These are phyloP conservation scores for Amanita rubescens DNA, from an alignment of 768 basidiomycete genomes.

Conservation along the genomic window DNA sequence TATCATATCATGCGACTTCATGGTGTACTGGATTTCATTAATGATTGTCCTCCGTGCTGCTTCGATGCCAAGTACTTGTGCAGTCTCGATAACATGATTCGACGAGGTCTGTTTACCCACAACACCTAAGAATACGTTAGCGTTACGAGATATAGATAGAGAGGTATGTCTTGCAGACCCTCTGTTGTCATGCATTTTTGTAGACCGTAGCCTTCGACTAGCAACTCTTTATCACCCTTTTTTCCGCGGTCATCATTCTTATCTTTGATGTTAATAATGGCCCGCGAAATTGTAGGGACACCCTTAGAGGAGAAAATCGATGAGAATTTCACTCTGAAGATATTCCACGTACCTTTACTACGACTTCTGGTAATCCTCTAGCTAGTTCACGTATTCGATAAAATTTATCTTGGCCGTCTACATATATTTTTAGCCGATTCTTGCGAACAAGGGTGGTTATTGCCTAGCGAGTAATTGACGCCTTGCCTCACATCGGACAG, in stretches of 20 bases:
- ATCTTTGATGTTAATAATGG: conserved; percentile 94
- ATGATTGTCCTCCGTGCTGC: conserved; percentile 92
- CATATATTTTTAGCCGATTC: conserved; percentile 70
- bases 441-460: conserved; percentile 72
- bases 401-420: conserved; percentile 73
- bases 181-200: conserved; percentile 97
- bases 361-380: conserved; percentile 73
- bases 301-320: conserved; percentile 42
- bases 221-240: conserved; percentile 83
- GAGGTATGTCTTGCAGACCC: conserved; percentile 41
- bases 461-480: conserved; percentile 34
- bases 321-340: not conserved
- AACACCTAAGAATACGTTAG: conserved; percentile 57
- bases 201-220: conserved; percentile 96
- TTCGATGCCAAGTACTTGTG: conserved; percentile 95
- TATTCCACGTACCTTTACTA: conserved; percentile 68
- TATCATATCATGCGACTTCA: conserved; percentile 96
- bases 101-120: conserved; percentile 88
- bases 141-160: not conserved
- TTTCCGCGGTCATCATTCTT: conserved; percentile 72
- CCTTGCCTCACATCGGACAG: not conserved
- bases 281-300: conserved; percentile 78
- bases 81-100: conserved; percentile 96
- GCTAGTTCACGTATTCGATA: conserved; percentile 83
- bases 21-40: conserved; percentile 95